These are phyloP conservation scores for Neltuma alba DNA, from an alignment of 306 rosid genomes.

Conservation along the genomic window DNA sequence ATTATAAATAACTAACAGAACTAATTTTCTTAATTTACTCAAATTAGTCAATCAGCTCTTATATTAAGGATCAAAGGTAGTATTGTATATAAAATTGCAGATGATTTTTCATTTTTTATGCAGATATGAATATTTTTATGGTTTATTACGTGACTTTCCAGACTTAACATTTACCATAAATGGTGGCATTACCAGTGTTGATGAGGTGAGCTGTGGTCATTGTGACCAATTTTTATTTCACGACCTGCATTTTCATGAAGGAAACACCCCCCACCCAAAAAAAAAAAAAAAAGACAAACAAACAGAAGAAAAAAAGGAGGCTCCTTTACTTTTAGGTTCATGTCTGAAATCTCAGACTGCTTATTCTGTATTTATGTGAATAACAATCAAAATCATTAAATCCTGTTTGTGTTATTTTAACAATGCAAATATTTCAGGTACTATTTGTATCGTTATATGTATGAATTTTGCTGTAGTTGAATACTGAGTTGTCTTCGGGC, in stretches of 20 bases:
- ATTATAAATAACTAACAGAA: too few relatives aligned
- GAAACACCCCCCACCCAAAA: neutral
- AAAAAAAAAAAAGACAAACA: too few relatives aligned
- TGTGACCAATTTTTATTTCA: slow-evolving; percentile 25
- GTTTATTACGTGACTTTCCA: slow-evolving; percentile 94
- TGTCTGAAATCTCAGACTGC: slow-evolving; percentile 7
- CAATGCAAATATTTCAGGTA: too few relatives aligned
- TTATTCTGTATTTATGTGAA: slow-evolving; percentile 11
- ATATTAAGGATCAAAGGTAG: too few relatives aligned
- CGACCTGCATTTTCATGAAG: slow-evolving; percentile 14
- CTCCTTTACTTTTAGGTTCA: slow-evolving; percentile 2
- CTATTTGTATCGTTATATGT: too few relatives aligned
- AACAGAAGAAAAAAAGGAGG: neutral
- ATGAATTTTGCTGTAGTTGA: too few relatives aligned
- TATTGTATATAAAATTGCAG: slow-evolving; percentile 9
- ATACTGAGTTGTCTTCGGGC: too few relatives aligned
- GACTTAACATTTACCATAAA: slow-evolving; percentile 94
- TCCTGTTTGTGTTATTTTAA: too few relatives aligned
- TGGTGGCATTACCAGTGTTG: slow-evolving; percentile 83
- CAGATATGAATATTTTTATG: slow-evolving; percentile 94
- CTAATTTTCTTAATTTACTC: too few relatives aligned
- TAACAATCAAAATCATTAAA: too few relatives aligned
- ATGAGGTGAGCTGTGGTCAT: slow-evolving; percentile 71
- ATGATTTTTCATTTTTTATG: slow-evolving; percentile 36
- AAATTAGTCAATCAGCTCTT: too few relatives aligned